A percentile compares a stretch with the other conserved stretches of the same genome.
These are phyloP conservation scores for Hippophae tibetana DNA, from an alignment of 306 rosid species.

Conservation along the genomic window DNA sequence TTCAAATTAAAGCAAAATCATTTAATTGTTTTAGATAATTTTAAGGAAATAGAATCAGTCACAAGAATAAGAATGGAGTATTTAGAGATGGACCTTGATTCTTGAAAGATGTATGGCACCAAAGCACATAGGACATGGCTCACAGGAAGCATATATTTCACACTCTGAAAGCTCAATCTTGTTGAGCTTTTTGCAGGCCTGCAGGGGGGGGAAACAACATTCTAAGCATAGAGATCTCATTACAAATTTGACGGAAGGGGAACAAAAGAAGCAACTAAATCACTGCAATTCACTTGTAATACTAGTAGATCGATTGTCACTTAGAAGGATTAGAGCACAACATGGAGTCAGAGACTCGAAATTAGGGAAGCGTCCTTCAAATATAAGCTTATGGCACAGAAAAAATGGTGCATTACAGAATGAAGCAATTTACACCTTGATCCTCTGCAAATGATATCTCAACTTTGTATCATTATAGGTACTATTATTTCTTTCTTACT, in stretches of 20 bases:
- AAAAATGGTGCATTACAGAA: too few relatives aligned
- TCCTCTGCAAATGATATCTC: too few relatives aligned
- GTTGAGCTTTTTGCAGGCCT: slow-evolving; percentile 84
- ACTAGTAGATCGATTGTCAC: too few relatives aligned
- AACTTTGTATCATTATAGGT: too few relatives aligned
- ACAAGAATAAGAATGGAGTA: slow-evolving; percentile 4
- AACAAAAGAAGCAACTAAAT: background rate
- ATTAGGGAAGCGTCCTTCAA: too few relatives aligned
- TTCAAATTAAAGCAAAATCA: background rate
- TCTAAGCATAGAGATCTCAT: too few relatives aligned
- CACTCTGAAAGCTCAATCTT: slow-evolving; percentile 67
- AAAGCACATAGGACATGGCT: slow-evolving; percentile 97
- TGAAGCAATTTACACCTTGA: too few relatives aligned
- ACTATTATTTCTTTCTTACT: too few relatives aligned
- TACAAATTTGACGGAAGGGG: background rate
- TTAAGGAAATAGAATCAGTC: background rate
- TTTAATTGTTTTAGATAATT: background rate
- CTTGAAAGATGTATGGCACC: slow-evolving; percentile 88
- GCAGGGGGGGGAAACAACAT: background rate
- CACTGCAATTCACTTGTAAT: too few relatives aligned
- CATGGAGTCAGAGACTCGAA: too few relatives aligned
- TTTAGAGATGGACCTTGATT: slow-evolving; percentile 44
- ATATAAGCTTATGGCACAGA: too few relatives aligned
- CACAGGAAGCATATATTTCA: slow-evolving; percentile 89
- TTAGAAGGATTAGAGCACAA: too few relatives aligned